Base-by-base conservation (phyloP, 192 early-diverging fungal species). In the Allomyces macrogynus region DNA sequence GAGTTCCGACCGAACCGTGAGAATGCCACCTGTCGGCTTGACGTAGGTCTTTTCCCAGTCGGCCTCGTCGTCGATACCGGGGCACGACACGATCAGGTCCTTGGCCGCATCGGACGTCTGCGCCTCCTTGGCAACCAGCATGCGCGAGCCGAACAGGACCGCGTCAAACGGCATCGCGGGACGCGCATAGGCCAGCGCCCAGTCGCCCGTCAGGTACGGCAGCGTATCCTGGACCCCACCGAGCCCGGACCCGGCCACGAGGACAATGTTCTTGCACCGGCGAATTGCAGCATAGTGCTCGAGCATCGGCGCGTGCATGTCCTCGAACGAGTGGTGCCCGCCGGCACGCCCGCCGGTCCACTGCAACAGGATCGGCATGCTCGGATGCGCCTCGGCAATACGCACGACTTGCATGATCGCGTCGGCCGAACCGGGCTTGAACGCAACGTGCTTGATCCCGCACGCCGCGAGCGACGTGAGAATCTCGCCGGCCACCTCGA, bases 331-430 rank as follows among this genome's bases (percentile, higher is more conserved):
- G 82, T 97, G 91, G 74, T 97, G 94, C 20, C 94, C 94, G 69
- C 92, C 94, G 43, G 85, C 92, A 67, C 92, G 84, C 27, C 93
- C 93, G 76, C 93, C 92, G 22, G 93, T 97, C 93, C 93, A 97
- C 74, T 97, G 91, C 64, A 94, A 77, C 61, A 94, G 78, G 61
- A 97, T 80, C 5, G 91, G 88, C 78, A 91, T 90, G 40, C 82
- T 82, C 4, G 85, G 84, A 67, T 89, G 81, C 32, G 80, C 77
- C 66, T 85, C 83, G 61, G 92, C 92, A 73, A 97, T 91, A 20
- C 82, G 71, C 67, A 93, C 80, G 23, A 91, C 85, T 62, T 87
- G 84, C 54, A 87, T 79, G 68, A 95, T 93, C 24, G 89, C 83
- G 40, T 84, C 84, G 10, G 76, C 78, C 23, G 81, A 84, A 43